A percentile compares a stretch with the other conserved stretches of the same genome.
phyloP scores from a whole-genome alignment of 257 asterid genomes.

The Coffea canephora region DNA sequence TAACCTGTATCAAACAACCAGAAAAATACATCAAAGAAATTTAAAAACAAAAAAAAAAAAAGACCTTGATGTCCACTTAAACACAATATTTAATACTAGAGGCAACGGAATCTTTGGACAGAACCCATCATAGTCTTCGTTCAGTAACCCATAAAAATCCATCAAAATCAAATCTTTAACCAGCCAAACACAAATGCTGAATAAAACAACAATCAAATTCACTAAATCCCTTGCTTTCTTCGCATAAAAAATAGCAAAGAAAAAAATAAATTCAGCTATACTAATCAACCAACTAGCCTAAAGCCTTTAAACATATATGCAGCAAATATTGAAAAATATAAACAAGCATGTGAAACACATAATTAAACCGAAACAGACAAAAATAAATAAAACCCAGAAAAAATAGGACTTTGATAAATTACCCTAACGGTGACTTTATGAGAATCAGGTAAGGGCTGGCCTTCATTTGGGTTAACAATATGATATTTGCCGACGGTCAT shows the following conservation, averaged over 20 bases:
- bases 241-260: not conserved
- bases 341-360: not conserved
- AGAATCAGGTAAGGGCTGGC: conserved; percentile 78
- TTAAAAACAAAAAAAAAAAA: not conserved
- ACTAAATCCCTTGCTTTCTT: not conserved
- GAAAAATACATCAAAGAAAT: not conserved
- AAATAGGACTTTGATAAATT: conserved; percentile 7
- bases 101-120: not conserved
- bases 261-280: not conserved
- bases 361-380: not conserved
- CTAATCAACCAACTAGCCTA: not conserved
- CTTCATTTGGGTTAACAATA: conserved; percentile 72
- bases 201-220: not conserved
- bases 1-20: conserved; percentile 48
- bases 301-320: not conserved
- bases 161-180: not conserved
- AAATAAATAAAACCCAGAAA: not conserved
- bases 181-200: too few relatives aligned
- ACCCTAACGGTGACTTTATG: conserved; percentile 90
- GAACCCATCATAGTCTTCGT: not conserved
- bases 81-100: not conserved
- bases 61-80: not conserved
- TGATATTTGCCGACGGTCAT: conserved; percentile 97
- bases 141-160: not conserved
- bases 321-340: not conserved